These are phyloP conservation scores for Linnemannia exigua DNA, from an alignment of 192 early-diverging fungal species.

Conservation along the genomic window DNA sequence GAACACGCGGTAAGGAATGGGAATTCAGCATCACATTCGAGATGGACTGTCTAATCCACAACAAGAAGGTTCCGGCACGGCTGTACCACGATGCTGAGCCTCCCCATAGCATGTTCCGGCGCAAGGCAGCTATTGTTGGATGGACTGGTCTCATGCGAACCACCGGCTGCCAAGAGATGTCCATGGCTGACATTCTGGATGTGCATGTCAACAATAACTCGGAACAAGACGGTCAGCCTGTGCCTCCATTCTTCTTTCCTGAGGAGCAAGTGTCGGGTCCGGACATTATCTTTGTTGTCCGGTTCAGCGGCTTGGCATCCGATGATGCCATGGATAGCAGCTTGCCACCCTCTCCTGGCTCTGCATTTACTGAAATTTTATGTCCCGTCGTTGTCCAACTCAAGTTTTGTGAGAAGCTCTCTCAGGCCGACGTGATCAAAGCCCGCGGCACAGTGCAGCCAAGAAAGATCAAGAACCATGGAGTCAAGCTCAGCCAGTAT, in stretches of 20 bases:
- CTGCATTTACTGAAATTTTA: not conserved
- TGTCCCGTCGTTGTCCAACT: slow-evolving; percentile 1
- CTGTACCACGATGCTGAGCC: not conserved
- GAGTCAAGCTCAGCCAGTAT: slow-evolving; percentile 8
- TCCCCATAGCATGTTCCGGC: slow-evolving; percentile 18
- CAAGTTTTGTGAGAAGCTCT: not conserved
- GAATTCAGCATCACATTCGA: slow-evolving; percentile 12
- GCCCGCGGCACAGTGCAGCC: slow-evolving; percentile 14
- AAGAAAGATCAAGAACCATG: slow-evolving; percentile 5
- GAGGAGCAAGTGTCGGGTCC: slow-evolving; percentile 2
- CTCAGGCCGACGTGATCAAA: not conserved
- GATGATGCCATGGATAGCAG: not conserved
- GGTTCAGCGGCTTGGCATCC: slow-evolving; percentile 8
- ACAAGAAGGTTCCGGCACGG: slow-evolving; percentile 5
- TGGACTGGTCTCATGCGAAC: slow-evolving; percentile 28
- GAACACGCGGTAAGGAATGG: slow-evolving; percentile 9
- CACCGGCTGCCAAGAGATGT: slow-evolving; percentile 1
- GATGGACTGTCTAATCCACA: slow-evolving; percentile 13
- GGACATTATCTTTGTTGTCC: slow-evolving; percentile 31
- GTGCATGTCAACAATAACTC: slow-evolving; percentile 19
- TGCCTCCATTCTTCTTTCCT: slow-evolving; percentile 23
- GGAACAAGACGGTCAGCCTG: not conserved
- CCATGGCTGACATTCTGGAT: slow-evolving; percentile 29
- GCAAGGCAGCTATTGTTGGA: slow-evolving; percentile 23
- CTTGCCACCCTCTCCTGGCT: not conserved